Evolutionary conservation across 768 basidiomycete species (phyloP).

Genomic region (Suillus paluster): DNA sequence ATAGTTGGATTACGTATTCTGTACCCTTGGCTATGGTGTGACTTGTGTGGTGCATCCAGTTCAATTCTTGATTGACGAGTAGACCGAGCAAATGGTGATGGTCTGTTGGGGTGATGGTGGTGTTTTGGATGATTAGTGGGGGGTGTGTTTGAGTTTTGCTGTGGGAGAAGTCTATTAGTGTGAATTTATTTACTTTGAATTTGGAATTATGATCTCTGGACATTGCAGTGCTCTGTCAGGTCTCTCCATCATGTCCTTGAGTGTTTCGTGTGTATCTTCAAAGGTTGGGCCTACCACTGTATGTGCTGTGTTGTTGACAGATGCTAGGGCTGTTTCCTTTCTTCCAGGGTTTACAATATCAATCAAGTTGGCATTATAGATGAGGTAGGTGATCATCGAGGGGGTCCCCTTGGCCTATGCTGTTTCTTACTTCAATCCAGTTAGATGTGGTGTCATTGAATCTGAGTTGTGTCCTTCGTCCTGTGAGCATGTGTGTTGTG

Average conservation of each 20-base stretch:
- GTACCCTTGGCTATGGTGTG: background rate
- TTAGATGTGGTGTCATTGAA: too few species aligned
- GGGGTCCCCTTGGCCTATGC: slow-evolving; percentile 23
- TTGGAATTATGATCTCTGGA: slow-evolving; percentile 1
- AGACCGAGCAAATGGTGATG: slow-evolving; percentile 7
- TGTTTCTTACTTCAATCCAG: too few species aligned
- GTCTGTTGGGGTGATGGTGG: background rate
- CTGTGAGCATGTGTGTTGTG: too few species aligned
- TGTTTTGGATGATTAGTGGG: background rate
- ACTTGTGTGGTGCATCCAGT: slow-evolving; percentile 1
- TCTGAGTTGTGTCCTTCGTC: too few species aligned
- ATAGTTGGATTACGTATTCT: background rate
- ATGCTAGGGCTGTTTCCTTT: slow-evolving; percentile 28
- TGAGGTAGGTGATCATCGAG: slow-evolving; percentile 22
- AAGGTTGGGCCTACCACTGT: slow-evolving; percentile 27
- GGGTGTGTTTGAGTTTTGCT: background rate
- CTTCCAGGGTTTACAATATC: slow-evolving; percentile 16
- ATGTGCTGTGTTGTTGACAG: slow-evolving; percentile 31
- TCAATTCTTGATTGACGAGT: slow-evolving; percentile 6
- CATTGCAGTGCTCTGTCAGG: slow-evolving; percentile 12
- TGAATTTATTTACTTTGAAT: slow-evolving; percentile 18
- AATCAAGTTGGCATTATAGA: slow-evolving; percentile 31
- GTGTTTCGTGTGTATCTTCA: slow-evolving; percentile 16
- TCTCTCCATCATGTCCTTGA: slow-evolving; percentile 29
- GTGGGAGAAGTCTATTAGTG: background rate